Evolutionary conservation across 2,329 filamentous ascomycete genomes (phyloP).

Genomic region (Epichloe gansuensis): DNA sequence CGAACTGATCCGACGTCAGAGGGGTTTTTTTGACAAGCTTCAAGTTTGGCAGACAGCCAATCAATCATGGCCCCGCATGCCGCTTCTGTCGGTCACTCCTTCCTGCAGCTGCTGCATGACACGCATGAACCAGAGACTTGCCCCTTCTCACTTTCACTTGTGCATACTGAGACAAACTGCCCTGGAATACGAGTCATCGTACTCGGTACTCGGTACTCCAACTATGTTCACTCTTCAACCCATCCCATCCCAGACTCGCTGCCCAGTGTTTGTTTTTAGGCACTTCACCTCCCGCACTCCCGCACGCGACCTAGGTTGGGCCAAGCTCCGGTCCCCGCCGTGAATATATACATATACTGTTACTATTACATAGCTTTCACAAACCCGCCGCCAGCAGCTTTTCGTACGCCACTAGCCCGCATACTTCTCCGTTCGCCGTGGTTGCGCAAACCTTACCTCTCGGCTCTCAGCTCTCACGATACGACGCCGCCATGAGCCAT

Average conservation of each 20-base stretch:
- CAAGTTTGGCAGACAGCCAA: not conserved
- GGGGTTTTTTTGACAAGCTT: no score
- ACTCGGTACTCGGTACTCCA: no score
- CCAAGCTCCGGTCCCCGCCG: not conserved
- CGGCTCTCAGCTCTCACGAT: not conserved
- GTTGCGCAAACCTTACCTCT: not conserved
- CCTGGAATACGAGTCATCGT: no score
- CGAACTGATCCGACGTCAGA: no score
- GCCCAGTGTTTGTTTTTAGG: not conserved
- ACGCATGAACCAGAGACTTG: no score
- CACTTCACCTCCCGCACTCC: not conserved
- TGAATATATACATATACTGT: not conserved
- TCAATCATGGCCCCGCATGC: not conserved
- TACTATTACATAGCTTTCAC: not conserved
- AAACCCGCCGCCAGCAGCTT: not conserved
- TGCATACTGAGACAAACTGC: no score
- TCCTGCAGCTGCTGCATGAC: not conserved
- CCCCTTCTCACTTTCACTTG: no score
- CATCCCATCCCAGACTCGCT: no score
- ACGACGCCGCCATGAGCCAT: conserved; percentile 3
- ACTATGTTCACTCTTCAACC: no score
- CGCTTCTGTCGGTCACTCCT: not conserved
- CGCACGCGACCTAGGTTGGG: not conserved
- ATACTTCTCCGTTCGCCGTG: not conserved
- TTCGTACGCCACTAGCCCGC: not conserved